These are phyloP conservation scores for Blakeslea trispora DNA, from an alignment of 371 early-diverging fungal genomes.

Conservation along the genomic window DNA sequence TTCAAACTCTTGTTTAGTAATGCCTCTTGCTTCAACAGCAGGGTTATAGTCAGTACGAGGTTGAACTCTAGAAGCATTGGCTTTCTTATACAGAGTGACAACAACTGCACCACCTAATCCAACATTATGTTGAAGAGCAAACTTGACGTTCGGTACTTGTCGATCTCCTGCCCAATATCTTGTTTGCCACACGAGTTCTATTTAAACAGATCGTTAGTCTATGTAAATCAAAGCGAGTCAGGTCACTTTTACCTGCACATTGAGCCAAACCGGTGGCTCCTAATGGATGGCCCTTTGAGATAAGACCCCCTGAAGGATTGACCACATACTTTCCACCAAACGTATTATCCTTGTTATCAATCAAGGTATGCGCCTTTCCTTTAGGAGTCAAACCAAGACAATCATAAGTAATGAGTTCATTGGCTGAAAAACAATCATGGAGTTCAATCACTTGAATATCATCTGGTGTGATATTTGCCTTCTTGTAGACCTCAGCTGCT, in stretches of 20 bases:
- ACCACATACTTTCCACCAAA: conserved; percentile 69
- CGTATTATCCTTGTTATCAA: conserved; percentile 57
- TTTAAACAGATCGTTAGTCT: too few species aligned
- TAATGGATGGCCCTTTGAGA: conserved; percentile 82
- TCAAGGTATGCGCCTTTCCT: conserved; percentile 65
- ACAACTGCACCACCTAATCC: conserved; percentile 83
- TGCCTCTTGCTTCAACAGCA: conserved; percentile 58
- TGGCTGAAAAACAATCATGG: conserved; percentile 84
- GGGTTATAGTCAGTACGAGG: conserved; percentile 75
- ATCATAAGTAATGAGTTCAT: conserved; percentile 80
- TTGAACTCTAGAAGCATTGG: conserved; percentile 40
- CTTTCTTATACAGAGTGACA: conserved; percentile 67
- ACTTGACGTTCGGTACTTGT: conserved; percentile 68
- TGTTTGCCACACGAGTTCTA: conserved; percentile 64
- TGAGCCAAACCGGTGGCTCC: conserved; percentile 85
- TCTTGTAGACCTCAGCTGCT: conserved; percentile 54
- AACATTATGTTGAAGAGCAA: conserved; percentile 80
- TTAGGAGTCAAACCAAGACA: conserved; percentile 69
- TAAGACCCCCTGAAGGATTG: conserved; percentile 82
- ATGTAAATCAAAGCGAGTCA: too few species aligned
- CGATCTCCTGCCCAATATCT: conserved; percentile 75
- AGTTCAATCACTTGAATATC: conserved; percentile 77
- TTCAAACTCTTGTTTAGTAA: conserved; percentile 61
- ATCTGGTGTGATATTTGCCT: conserved; percentile 60
- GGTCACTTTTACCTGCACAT: conserved; percentile 70